Percentiles rank a stretch among this genome's conserved stretches.
Evolutionary conservation across 208 protist species (phyloP).

Genomic region (Acanthamoeba culbertsoni): DNA sequence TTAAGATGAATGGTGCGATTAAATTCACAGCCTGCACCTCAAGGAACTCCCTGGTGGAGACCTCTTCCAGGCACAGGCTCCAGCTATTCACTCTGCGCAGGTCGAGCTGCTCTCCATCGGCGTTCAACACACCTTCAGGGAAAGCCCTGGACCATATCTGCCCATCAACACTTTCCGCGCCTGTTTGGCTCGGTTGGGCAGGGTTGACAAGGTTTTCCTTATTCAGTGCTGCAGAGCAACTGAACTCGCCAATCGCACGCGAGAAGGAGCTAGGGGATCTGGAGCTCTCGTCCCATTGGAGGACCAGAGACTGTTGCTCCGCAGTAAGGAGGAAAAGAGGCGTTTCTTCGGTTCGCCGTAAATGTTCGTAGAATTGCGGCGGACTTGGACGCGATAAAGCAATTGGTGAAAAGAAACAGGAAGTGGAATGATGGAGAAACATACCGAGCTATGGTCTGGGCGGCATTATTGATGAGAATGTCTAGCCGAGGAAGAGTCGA

Average conservation of each 20-base stretch:
- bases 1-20: constrained; percentile 94
- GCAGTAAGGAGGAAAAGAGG: neutral
- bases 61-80: constrained; percentile 82
- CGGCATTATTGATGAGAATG: constrained; percentile 41
- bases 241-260: too few relatives aligned
- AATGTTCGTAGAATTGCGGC: constrained; percentile 90
- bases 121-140: neutral
- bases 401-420: constrained; percentile 91
- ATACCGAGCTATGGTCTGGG: neutral
- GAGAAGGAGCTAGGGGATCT: too few relatives aligned
- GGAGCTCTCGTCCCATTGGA: constrained; percentile 65
- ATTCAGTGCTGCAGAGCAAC: too few relatives aligned
- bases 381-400: constrained; percentile 93
- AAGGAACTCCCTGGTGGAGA: constrained; percentile 77
- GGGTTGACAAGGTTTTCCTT: too few relatives aligned
- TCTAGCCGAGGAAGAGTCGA: neutral
- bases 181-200: too few relatives aligned
- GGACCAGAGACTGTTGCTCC: neutral
- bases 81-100: neutral
- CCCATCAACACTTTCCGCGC: constrained; percentile 37
- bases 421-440: constrained; percentile 70
- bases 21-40: constrained; percentile 92
- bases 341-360: constrained; percentile 84
- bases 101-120: neutral
- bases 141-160: neutral